A percentile compares a stretch with the other conserved stretches of the same genome.
These are phyloP conservation scores for Sclerotinia glacialis DNA, from an alignment of 2,329 filamentous ascomycete genomes.

Conservation along the genomic window DNA sequence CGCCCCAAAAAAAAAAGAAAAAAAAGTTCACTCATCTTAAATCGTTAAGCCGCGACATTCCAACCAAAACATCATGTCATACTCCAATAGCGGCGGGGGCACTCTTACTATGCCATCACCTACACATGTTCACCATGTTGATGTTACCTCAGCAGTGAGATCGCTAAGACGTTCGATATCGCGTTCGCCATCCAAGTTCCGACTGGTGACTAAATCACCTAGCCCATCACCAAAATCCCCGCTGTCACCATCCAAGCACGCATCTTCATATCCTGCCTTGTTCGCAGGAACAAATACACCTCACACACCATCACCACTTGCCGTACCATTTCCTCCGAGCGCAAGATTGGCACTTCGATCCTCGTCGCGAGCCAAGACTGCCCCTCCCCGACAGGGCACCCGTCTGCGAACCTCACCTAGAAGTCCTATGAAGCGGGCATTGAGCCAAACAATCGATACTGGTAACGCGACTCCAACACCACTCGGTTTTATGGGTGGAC, in stretches of 20 bases:
- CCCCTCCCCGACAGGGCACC: conserved; percentile 54
- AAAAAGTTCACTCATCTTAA: conserved; percentile 15
- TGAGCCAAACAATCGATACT: conserved; percentile 64
- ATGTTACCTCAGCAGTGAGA: conserved; percentile 77
- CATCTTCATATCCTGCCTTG: conserved; percentile 52
- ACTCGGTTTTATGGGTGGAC: conserved; percentile 35
- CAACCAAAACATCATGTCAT: conserved; percentile 50
- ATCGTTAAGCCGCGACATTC: conserved; percentile 30
- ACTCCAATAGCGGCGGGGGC: conserved; percentile 62
- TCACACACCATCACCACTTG: conserved; percentile 51
- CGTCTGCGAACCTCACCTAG: conserved; percentile 70
- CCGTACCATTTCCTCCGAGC: conserved; percentile 64
- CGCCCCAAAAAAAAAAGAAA: background rate
- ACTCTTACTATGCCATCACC: conserved; percentile 86
- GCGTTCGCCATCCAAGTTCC: conserved; percentile 89
- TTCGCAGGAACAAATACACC: conserved; percentile 38
- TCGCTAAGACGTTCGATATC: conserved; percentile 85
- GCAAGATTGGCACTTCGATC: conserved; percentile 65
- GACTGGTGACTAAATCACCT: conserved; percentile 51
- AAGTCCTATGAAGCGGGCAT: conserved; percentile 75
- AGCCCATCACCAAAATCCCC: conserved; percentile 52
- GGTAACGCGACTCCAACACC: conserved; percentile 60
- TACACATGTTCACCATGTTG: conserved; percentile 76
- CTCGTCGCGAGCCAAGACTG: conserved; percentile 57
- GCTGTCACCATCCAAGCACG: conserved; percentile 49